Percentiles rank a stretch among this genome's conserved stretches.
phyloP scores from a whole-genome alignment of 2,329 filamentous ascomycete genomes.

The Neopestalotiopsis clavispora region DNA sequence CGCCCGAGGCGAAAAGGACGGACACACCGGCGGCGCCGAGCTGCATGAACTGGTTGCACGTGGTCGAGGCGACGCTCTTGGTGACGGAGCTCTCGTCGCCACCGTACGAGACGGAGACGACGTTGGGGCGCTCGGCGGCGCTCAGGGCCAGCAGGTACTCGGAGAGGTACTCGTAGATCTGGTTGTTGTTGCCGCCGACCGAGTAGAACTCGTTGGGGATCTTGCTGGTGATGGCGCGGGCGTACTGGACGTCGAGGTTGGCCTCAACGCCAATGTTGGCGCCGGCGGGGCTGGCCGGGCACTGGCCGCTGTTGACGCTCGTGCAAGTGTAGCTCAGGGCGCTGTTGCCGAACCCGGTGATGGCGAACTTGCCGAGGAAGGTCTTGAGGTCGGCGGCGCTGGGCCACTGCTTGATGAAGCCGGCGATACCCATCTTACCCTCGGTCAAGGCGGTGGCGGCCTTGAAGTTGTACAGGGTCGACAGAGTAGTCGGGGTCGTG shows the following conservation, averaged over 20 bases:
- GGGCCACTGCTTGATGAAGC: slow-evolving; percentile 13
- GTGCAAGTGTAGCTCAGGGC: slow-evolving; percentile 13
- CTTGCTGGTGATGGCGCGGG: slow-evolving; percentile 39
- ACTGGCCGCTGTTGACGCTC: slow-evolving; percentile 15
- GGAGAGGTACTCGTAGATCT: slow-evolving; percentile 33
- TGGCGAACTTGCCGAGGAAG: slow-evolving; percentile 11
- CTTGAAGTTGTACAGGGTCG: slow-evolving; percentile 14
- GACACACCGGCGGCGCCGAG: slow-evolving; percentile 69
- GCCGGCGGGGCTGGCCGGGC: slow-evolving; percentile 6
- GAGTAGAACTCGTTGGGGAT: slow-evolving; percentile 47
- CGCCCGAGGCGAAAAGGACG: slow-evolving; percentile 33
- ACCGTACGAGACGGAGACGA: slow-evolving; percentile 71
- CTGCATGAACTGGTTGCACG: slow-evolving; percentile 68
- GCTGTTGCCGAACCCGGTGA: slow-evolving; percentile 9
- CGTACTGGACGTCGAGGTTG: slow-evolving; percentile 63
- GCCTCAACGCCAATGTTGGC: slow-evolving; percentile 48
- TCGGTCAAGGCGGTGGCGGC: not conserved
- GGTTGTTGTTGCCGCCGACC: slow-evolving; percentile 51
- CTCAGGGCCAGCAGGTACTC: slow-evolving; percentile 29
- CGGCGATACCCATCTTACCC: slow-evolving; percentile 16
- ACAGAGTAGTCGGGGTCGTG: slow-evolving; percentile 7
- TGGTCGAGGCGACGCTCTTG: slow-evolving; percentile 60
- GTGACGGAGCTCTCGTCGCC: slow-evolving; percentile 71
- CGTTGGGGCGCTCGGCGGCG: slow-evolving; percentile 58
- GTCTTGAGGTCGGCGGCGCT: slow-evolving; percentile 10